Percentiles rank a stretch among this genome's conserved stretches.
phyloP scores from a whole-genome alignment of 305 asterid genomes.

The Solanum aculeatissimum region DNA sequence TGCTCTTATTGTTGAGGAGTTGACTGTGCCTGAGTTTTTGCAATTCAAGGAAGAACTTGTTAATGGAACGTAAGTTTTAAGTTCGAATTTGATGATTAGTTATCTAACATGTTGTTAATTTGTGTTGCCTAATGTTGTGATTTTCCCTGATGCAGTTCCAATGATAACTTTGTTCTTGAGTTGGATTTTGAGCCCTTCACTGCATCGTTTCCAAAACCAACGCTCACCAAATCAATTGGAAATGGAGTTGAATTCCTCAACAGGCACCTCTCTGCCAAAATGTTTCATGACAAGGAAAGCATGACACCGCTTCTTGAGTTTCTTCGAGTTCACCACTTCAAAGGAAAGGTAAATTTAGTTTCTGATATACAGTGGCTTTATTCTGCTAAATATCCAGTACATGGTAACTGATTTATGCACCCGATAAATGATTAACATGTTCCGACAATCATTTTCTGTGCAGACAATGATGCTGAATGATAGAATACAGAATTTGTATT shows the following conservation, averaged over 20 bases:
- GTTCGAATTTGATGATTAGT: background rate
- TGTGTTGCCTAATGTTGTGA: background rate
- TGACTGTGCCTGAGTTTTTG: conserved; percentile 71
- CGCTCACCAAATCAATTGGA: conserved; percentile 94
- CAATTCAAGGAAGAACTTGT: conserved; percentile 92
- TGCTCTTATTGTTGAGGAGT: conserved; percentile 61
- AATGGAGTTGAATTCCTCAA: conserved; percentile 98
- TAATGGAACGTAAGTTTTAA: conserved; percentile 46
- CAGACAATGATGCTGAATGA: conserved; percentile 88
- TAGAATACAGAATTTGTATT: conserved; percentile 39
- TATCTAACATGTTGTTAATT: background rate
- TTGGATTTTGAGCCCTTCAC: conserved; percentile 95
- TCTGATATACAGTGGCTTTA: background rate
- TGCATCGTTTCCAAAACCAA: conserved; percentile 81
- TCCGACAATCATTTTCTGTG: background rate
- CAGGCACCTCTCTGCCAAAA: conserved; percentile 91
- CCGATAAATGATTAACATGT: background rate
- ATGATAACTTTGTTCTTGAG: conserved; percentile 84
- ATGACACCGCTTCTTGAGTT: conserved; percentile 90
- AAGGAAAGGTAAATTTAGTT: conserved; percentile 59
- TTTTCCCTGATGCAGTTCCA: conserved; percentile 35
- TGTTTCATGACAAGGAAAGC: conserved; percentile 94
- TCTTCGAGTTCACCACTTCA: conserved; percentile 64
- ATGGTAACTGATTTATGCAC: background rate
- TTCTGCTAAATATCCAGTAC: background rate